Evolutionary conservation across 305 asterid genomes (phyloP).

Genomic region (Solanum hybrid): DNA sequence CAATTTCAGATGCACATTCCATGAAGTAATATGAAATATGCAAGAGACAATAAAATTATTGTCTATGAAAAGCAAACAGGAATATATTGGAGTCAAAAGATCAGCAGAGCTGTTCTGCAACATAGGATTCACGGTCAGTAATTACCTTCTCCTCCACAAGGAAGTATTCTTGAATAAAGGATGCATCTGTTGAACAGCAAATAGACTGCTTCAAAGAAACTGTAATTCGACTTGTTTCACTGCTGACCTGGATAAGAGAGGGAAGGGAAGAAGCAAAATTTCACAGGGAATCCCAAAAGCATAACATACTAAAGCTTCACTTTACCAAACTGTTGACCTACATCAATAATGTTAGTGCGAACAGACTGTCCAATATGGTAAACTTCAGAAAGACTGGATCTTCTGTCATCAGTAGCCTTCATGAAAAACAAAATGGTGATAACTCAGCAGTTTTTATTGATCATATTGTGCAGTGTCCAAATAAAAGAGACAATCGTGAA

Average conservation of each 20-base stretch:
- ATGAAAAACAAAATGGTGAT: conserved; percentile 6
- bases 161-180: conserved; percentile 84
- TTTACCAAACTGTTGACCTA: conserved; percentile 22
- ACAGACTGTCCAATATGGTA: conserved; percentile 88
- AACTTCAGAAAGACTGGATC: conserved; percentile 55
- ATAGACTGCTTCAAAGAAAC: conserved; percentile 80
- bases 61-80: background rate
- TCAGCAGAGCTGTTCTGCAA: background rate
- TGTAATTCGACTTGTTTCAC: conserved; percentile 70
- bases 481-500: conserved; percentile 1
- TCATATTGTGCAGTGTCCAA: background rate
- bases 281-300: conserved; percentile 5
- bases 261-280: conserved; percentile 11
- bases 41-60: background rate
- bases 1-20: background rate
- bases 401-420: conserved; percentile 81
- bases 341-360: conserved; percentile 76
- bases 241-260: conserved; percentile 43
- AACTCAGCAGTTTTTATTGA: background rate
- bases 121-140: background rate
- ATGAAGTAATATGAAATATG: background rate
- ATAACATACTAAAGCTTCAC: conserved; percentile 4
- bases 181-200: conserved; percentile 72
- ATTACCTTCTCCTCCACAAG: conserved; percentile 79
- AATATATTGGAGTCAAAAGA: background rate